phyloP scores from a whole-genome alignment of 352 stramenopile species.

The Pythium rishiriense region DNA sequence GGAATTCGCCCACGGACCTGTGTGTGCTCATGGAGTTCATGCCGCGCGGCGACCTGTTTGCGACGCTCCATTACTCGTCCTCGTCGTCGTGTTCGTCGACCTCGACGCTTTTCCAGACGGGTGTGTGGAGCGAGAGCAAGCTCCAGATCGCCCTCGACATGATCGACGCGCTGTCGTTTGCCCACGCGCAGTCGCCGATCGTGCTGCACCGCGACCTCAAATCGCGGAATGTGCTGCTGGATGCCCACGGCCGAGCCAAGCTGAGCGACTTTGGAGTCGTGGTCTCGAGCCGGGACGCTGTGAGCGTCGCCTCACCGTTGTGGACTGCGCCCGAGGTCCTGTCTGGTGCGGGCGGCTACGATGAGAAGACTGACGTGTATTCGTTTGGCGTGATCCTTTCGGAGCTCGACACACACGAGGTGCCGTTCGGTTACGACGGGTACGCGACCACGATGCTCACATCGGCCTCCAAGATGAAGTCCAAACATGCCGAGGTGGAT shows the following conservation, averaged over 20 bases:
- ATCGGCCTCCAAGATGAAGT: not conserved
- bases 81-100: slow-evolving; percentile 4
- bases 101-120: slow-evolving; percentile 7
- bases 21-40: slow-evolving; percentile 23
- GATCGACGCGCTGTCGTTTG: slow-evolving; percentile 9
- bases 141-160: slow-evolving; percentile 19
- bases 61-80: slow-evolving; percentile 14
- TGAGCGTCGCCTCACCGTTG: not conserved
- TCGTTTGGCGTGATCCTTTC: slow-evolving; percentile 36
- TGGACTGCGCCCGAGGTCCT: slow-evolving; percentile 19
- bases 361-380: slow-evolving; percentile 16
- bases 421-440: slow-evolving; percentile 16
- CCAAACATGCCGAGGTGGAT: not conserved
- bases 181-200: slow-evolving; percentile 5
- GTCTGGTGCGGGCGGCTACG: not conserved
- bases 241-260: slow-evolving; percentile 8
- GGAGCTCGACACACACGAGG: slow-evolving; percentile 23
- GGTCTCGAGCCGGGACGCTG: not conserved
- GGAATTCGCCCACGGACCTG: slow-evolving; percentile 13
- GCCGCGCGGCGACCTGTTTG: slow-evolving; percentile 15
- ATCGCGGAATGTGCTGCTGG: slow-evolving; percentile 17
- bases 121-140: slow-evolving; percentile 19
- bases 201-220: slow-evolving; percentile 20
- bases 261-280: slow-evolving; percentile 6
- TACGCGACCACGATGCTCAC: slow-evolving; percentile 6